Percentiles rank a stretch among this genome's conserved stretches.
These are phyloP conservation scores for Dictyostelium brefeldianum DNA, from an alignment of 78 protist genomes.

Conservation along the genomic window DNA sequence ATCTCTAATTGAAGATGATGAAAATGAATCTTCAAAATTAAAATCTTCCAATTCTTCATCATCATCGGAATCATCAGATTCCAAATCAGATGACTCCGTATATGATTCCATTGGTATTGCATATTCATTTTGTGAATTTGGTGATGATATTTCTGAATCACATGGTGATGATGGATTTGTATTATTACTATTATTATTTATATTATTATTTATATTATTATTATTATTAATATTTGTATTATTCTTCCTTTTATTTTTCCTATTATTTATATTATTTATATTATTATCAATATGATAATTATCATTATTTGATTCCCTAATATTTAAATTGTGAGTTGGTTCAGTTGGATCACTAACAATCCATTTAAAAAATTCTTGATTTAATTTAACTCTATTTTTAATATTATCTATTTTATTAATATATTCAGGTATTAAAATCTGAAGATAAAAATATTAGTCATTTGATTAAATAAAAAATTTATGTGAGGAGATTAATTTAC, in stretches of 20 bases:
- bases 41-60: background rate
- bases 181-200: background rate
- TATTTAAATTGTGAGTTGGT: background rate
- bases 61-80: background rate
- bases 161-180: background rate
- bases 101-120: background rate
- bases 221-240: background rate
- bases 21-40: background rate
- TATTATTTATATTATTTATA: background rate
- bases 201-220: constrained; percentile 13
- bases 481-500: too few species aligned
- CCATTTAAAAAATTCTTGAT: constrained; percentile 1
- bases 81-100: background rate
- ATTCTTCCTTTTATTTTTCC: background rate
- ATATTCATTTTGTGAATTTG: background rate
- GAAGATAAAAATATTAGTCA: background rate
- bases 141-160: background rate
- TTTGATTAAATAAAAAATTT: too few species aligned
- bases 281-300: background rate
- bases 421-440: background rate
- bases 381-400: background rate
- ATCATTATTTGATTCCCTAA: background rate
- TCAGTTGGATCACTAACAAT: background rate
- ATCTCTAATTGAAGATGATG: background rate
- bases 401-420: background rate